Base-by-base conservation (phyloP, 257 asterid species). In the Nyctanthes arbortristis region DNA sequence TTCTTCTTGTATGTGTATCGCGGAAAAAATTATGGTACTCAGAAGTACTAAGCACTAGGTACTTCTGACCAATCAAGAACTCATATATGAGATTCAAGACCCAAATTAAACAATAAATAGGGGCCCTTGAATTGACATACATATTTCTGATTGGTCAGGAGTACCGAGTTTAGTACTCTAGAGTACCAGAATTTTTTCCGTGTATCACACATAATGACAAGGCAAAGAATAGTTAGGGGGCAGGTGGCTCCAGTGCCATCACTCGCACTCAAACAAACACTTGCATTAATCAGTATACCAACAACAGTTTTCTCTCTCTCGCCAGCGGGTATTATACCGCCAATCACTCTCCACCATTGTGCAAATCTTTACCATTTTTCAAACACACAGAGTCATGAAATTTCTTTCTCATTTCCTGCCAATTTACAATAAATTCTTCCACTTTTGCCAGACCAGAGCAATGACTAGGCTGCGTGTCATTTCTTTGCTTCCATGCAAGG, bases 401-500 rank as follows among this genome's bases (percentile, higher is more conserved):
- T 67, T 71, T 52, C 16, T 32, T 20, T 31, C 24, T n/a, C 32
- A 61, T 36, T 65, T 13, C 37, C 63, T 47, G 82, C 78, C 69
- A 66, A 77, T 20, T 14, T 34, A 54, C 18, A 29, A 32, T 40
- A 61, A 20, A 34, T 25, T n/a, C 8, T 37, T 30, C 27, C 66
- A 66, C 73, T 81, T 73, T 68, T n/a, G 78, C 70, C n/a, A n/a
- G n/a, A n/a, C n/a, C n/a, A n/a, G 6, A 36, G 69, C 22, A 64
- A 37, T 65, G 75, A 30, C 2, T 68, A 45, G 20, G 61, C 79
- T 63, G 70, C 74, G 77, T 63, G 79, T 75, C 61, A 31, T 75
- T 74, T 75, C 79, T 84, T 82, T 79, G 79, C 83, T 81, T 77
- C 88, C 91, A 84, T 81, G 89, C 92, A 87, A 82, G 84, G 75